Conservation (phyloP, 2,329 filamentous ascomycete species). For the Fusarium sp. region DNA sequence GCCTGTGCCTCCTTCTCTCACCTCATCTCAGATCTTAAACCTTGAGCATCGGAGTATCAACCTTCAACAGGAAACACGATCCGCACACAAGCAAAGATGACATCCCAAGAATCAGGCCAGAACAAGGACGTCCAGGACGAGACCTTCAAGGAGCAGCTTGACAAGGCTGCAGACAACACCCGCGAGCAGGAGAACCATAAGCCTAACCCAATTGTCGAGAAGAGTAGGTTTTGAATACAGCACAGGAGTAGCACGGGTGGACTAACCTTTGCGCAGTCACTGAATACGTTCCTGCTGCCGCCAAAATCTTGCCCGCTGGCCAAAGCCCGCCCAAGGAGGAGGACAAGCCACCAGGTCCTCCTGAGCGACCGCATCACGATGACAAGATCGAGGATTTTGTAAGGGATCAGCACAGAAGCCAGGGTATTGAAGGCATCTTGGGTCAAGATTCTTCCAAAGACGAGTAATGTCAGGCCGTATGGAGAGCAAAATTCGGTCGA, state of each 20-base stretch:
- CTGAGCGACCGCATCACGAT: slow-evolving; percentile 63
- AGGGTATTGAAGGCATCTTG: slow-evolving; percentile 51
- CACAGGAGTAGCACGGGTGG: background rate
- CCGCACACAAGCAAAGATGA: slow-evolving; percentile 24
- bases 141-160: slow-evolving; percentile 62
- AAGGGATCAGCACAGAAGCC: slow-evolving; percentile 67
- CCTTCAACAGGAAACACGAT: slow-evolving; percentile 19
- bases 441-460: slow-evolving; percentile 30
- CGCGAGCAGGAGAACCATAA: slow-evolving; percentile 48
- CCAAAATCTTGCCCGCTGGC: slow-evolving; percentile 58
- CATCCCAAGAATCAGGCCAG: slow-evolving; percentile 27
- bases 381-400: slow-evolving; percentile 67
- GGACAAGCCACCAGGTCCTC: slow-evolving; percentile 53
- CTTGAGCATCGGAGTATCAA: slow-evolving; percentile 12
- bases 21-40: slow-evolving; percentile 1
- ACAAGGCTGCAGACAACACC: slow-evolving; percentile 58
- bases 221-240: slow-evolving; percentile 53
- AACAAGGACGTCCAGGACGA: slow-evolving; percentile 32
- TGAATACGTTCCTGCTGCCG: slow-evolving; percentile 61
- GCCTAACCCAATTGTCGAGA: slow-evolving; percentile 59
- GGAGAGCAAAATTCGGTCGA: background rate
- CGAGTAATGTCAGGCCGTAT: slow-evolving; percentile 13
- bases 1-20: slow-evolving; percentile 1
- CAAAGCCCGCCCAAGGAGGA: slow-evolving; percentile 47
- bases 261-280: slow-evolving; percentile 53